Percentiles rank a stretch among this genome's conserved stretches.
Conservation (phyloP, 306 rosid species). For the Trifolium subterraneum region DNA sequence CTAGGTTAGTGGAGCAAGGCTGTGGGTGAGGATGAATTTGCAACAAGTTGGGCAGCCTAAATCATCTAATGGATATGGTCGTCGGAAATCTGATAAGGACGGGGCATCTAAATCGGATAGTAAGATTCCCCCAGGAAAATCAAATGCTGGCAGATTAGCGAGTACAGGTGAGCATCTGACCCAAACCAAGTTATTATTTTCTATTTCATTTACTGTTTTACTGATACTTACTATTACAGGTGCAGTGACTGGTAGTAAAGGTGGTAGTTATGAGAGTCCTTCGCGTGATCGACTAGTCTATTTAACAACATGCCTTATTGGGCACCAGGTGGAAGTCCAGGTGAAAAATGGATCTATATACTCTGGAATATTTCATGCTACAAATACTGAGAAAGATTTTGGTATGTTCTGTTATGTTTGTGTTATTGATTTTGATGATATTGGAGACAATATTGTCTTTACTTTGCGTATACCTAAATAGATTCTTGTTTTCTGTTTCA, state of each 20-base stretch:
- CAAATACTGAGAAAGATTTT: constrained; percentile 77
- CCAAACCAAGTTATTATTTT: constrained; percentile 23
- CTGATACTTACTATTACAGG: constrained; percentile 49
- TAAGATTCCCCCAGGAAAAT: constrained; percentile 68
- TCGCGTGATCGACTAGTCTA: constrained; percentile 78
- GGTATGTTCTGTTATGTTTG: constrained; percentile 62
- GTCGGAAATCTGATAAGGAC: constrained; percentile 81
- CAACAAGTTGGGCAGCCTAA: constrained; percentile 69
- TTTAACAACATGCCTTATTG: constrained; percentile 75
- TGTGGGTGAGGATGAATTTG: constrained; percentile 70
- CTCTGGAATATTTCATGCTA: constrained; percentile 91
- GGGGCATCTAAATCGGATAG: constrained; percentile 63
- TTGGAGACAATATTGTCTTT: constrained; percentile 26
- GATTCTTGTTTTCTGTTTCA: constrained; percentile 33
- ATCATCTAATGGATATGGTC: constrained; percentile 86
- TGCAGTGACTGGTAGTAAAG: constrained; percentile 61
- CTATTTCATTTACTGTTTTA: constrained; percentile 20
- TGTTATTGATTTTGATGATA: constrained; percentile 29
- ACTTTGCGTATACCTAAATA: constrained; percentile 28
- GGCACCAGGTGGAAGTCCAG: constrained; percentile 95
- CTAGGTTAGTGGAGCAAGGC: constrained; percentile 60
- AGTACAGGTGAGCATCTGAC: constrained; percentile 53
- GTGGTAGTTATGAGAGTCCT: constrained; percentile 63
- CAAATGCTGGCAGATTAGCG: constrained; percentile 62
- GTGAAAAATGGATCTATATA: constrained; percentile 86